phyloP scores from a whole-genome alignment of 73 alveolate genomes.

The Durusdinium trenchii region DNA sequence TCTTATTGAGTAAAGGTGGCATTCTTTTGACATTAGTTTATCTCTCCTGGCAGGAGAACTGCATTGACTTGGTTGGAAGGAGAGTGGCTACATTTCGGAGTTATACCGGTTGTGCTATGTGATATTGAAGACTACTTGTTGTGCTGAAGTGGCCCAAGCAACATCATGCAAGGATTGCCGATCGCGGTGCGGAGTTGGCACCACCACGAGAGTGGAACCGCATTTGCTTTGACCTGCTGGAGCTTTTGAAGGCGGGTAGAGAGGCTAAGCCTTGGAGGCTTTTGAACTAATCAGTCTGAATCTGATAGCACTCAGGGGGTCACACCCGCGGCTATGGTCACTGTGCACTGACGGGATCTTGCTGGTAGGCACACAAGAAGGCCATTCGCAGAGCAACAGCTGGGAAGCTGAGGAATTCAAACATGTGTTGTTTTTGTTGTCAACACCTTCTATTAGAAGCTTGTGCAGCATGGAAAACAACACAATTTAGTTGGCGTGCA shows the following conservation, averaged over 20 bases:
- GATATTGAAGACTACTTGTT: neutral
- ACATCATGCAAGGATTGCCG: slow-evolving; percentile 99
- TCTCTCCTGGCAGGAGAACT: slow-evolving; percentile 32
- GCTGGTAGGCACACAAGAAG: slow-evolving; percentile 68
- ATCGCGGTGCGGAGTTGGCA: slow-evolving; percentile 99
- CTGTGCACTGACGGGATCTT: neutral
- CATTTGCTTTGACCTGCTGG: slow-evolving; percentile 99
- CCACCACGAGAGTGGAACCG: slow-evolving; percentile 99
- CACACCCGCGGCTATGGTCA: neutral
- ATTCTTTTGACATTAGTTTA: no score
- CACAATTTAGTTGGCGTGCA: neutral
- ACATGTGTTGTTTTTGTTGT: neutral
- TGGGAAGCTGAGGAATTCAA: neutral
- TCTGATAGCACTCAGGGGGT: no score
- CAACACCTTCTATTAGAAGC: neutral
- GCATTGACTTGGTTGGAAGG: slow-evolving; percentile 90
- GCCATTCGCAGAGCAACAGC: slow-evolving; percentile 55
- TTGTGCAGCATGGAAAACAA: neutral
- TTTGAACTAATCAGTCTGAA: no score
- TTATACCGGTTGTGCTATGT: neutral
- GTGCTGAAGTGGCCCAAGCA: neutral
- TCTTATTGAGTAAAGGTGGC: no score
- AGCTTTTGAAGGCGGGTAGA: slow-evolving; percentile 97
- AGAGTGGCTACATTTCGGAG: neutral
- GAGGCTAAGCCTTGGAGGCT: neutral